Percentiles rank a stretch among this genome's conserved stretches.
These are phyloP conservation scores for Suillus weaverae DNA, from an alignment of 768 basidiomycete genomes.

Conservation along the genomic window DNA sequence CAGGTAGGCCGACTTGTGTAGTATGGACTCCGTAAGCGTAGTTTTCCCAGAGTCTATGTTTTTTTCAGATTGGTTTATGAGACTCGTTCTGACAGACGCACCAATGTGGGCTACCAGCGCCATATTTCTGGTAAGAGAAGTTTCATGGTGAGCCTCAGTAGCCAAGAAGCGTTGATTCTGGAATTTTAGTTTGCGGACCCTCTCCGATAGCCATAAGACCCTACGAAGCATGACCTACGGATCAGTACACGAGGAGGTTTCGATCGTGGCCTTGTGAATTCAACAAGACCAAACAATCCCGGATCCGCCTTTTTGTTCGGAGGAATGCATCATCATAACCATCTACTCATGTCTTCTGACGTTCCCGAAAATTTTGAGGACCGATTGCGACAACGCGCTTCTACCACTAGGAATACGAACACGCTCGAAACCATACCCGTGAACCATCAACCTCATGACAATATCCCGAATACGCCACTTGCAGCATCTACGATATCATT, in stretches of 20 bases:
- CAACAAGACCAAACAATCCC: conserved; percentile 22
- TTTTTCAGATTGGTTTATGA: not conserved
- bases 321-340: not conserved
- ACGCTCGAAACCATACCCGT: conserved; percentile 59
- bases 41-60: conserved; percentile 83
- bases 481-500: conserved; percentile 78
- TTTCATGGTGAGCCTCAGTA: conserved; percentile 30
- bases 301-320: conserved; percentile 2
- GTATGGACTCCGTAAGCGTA: conserved; percentile 84
- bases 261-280: not conserved
- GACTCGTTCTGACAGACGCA: conserved; percentile 29
- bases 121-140: conserved; percentile 64
- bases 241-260: not conserved
- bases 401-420: conserved; percentile 28
- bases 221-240: conserved; percentile 22
- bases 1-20: conserved; percentile 73
- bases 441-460: conserved; percentile 41
- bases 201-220: not conserved
- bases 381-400: conserved; percentile 43
- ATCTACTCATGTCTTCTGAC: conserved; percentile 14
- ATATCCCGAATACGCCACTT: conserved; percentile 89
- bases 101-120: conserved; percentile 91
- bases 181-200: not conserved
- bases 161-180: conserved; percentile 20
- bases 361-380: conserved; percentile 38